Evolutionary conservation across 2,329 filamentous ascomycete genomes (phyloP).

Genomic region (Penicillium sp.): DNA sequence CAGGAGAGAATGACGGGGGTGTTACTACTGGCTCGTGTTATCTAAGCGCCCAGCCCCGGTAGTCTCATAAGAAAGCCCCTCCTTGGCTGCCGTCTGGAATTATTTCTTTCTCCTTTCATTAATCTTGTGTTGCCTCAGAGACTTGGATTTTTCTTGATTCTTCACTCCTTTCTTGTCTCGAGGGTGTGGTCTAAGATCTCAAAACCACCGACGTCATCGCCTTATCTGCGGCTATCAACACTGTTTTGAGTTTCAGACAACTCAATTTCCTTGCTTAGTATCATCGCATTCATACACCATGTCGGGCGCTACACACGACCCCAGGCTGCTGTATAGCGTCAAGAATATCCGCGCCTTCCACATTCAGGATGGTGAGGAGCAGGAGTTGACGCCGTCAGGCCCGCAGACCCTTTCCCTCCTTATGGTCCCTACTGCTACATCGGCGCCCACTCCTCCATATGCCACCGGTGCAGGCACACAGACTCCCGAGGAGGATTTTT

Average conservation of each 20-base stretch:
- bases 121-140: background rate
- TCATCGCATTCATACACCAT: slow-evolving; percentile 20
- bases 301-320: slow-evolving; percentile 39
- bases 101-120: slow-evolving; percentile 9
- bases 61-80: slow-evolving; percentile 24
- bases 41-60: slow-evolving; percentile 29
- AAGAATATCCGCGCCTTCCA: slow-evolving; percentile 90
- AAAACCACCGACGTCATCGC: slow-evolving; percentile 23
- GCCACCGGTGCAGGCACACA: slow-evolving; percentile 60
- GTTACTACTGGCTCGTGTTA: slow-evolving; percentile 19
- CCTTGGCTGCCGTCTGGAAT: slow-evolving; percentile 14
- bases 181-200: background rate
- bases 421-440: slow-evolving; percentile 90
- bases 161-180: background rate
- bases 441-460: slow-evolving; percentile 55
- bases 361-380: slow-evolving; percentile 83
- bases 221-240: slow-evolving; percentile 26
- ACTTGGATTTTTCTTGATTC: background rate
- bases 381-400: slow-evolving; percentile 78
- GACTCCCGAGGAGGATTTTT: slow-evolving; percentile 82
- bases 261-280: background rate
- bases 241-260: slow-evolving; percentile 10
- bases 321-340: slow-evolving; percentile 54
- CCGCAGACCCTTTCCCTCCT: slow-evolving; percentile 89
- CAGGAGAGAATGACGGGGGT: background rate